Evolutionary conservation across 2,329 filamentous ascomycete species (phyloP), one percentile per base, ranked within the genome.

Genomic region (Penicillium sp.): DNA sequence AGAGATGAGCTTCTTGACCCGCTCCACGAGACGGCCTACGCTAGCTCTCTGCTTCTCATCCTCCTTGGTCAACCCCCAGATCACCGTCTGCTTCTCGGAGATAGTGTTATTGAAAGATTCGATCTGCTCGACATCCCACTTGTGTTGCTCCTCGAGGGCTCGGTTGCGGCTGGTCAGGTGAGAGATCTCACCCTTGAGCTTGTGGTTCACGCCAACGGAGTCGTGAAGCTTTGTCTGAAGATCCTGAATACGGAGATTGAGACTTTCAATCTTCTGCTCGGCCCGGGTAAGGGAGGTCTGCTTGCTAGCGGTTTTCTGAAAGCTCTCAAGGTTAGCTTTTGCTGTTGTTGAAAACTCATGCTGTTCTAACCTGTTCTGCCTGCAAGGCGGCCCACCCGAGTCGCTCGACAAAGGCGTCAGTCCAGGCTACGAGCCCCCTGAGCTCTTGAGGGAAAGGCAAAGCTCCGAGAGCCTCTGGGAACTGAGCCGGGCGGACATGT

Each of bases 391-490:
- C 40, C 49, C 34, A 51, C 5, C 49, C 49, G 1, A 51, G 36
- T 41, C 49, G 49, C 11, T 51, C 43, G 16, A 51, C 49, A 46
- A 51, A 51, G 3, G 42, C 42, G 24, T 46, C 41, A 8, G 49
- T 51, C 49, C 49, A 51, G 42, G 49, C 42, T 11, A 51, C 49
- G 14, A 51, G 7, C 2, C 21, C 43, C 4, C 34, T 24, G 6
- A 51, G 34, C 34, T 51, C 49, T 3, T 40, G 4, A 5, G 49
- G 49, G 27, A 51, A 51, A 31, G 49, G 49, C 24, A 51, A 18
- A 3, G 43, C 43, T 4, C 49, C 36, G 8, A 51, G 8, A 18
- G 31, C 49, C n/a, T 51, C 36, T 3, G 49, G 49, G 21, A 45
- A 51, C 14, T 46, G 21, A 24, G 49, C 42, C 4, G 49, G 42